These are phyloP conservation scores for Bondarzewia mesenterica DNA, from an alignment of 1,284 basidiomycete genomes.

Conservation along the genomic window DNA sequence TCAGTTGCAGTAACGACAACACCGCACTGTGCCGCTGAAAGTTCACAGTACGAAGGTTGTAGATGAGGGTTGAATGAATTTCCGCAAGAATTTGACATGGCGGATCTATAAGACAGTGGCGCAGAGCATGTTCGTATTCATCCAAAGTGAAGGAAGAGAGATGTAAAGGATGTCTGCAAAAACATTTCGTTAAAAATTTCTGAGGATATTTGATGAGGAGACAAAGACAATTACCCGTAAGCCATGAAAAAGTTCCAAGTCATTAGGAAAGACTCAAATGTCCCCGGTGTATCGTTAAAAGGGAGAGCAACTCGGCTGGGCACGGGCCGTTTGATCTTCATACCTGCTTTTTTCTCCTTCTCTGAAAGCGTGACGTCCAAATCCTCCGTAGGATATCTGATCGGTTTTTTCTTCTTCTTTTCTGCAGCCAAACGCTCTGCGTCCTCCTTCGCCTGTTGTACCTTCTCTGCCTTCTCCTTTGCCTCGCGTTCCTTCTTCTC, in stretches of 20 bases:
- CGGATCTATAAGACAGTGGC: conserved; percentile 65
- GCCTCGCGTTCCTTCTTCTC: conserved; percentile 63
- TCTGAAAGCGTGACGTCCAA: conserved; percentile 71
- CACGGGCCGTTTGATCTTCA: conserved; percentile 60
- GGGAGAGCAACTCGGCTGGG: conserved; percentile 61
- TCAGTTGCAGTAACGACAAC: conserved; percentile 48
- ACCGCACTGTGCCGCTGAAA: conserved; percentile 66
- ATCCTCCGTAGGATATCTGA: conserved; percentile 83
- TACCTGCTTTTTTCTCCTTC: conserved; percentile 72
- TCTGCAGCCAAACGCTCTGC: conserved; percentile 62
- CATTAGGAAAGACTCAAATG: conserved; percentile 83
- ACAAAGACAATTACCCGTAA: conserved; percentile 66
- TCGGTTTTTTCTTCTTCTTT: conserved; percentile 82
- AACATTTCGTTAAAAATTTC: background rate
- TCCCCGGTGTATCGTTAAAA: conserved; percentile 61
- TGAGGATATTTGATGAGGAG: background rate
- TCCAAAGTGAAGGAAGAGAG: conserved; percentile 91
- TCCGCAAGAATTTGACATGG: conserved; percentile 79
- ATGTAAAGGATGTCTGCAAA: conserved; percentile 70
- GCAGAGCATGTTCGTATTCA: conserved; percentile 85
- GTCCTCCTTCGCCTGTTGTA: conserved; percentile 61
- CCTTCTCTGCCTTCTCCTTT: conserved; percentile 57
- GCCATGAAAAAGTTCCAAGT: conserved; percentile 90
- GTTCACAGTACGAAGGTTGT: conserved; percentile 75
- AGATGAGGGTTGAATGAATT: conserved; percentile 84